Evolutionary conservation across 305 asterid species (phyloP), one percentile per base, ranked within the genome.

Genomic region (Striga hermonthica): DNA sequence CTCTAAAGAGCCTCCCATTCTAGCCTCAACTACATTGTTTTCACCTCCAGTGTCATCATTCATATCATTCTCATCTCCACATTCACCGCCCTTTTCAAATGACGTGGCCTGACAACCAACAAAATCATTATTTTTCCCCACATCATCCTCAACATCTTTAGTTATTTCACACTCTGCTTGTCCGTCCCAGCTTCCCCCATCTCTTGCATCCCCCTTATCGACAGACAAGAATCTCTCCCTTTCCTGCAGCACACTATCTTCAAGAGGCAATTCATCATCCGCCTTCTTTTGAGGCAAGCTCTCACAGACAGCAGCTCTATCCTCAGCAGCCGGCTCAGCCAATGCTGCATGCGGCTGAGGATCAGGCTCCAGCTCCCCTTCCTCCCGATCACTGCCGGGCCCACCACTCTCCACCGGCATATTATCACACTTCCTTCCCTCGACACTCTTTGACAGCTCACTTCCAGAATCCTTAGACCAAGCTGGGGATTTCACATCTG

Each of bases 311-410:
- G 80, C 74, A 74, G 71, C 79, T 74, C 79, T 70, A 55, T 84
- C 88, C 67, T 79, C 78, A 75, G 58, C 65, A 52, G 53, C 77
- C 56, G 72, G 79, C 73, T 78, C 63, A 10, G 79, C 31, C 39
- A 72, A 9, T 63, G 91, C 70, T 35, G 62, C 74, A 11, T 76
- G 73, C 6, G 81, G 85, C 64, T 80, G 87, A 65, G 86, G 96
- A 64, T 92, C 98, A 50, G 97, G 98, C 64, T 86, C 96, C 69
- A 92, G 82, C 71, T 92, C 98, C 68, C 98, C 98, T 80, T 92
- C 98, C 71, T 92, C 98, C 73, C 83, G 84, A 66, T 92, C 98
- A 70, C 90, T 82, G 77, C 86, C 76, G 60, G 74, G 84, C 37
- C 88, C 90, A 58, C 82, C 76, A 66, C 87, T 85, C 70, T 87